phyloP scores from a whole-genome alignment of 1,284 basidiomycete species.

The Cutaneotrichosporon cutaneum region DNA sequence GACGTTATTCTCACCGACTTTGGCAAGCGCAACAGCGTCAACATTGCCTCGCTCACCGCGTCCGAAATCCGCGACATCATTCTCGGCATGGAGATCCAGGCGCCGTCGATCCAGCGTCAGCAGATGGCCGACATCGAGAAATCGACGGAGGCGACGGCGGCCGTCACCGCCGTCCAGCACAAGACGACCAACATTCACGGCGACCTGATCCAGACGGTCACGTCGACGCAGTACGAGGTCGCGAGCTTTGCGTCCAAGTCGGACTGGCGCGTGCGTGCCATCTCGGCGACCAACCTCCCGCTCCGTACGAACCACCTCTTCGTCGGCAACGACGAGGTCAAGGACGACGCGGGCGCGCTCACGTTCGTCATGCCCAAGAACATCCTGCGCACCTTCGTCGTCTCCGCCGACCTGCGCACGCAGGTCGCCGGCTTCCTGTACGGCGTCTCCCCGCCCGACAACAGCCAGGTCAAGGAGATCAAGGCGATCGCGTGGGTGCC shows the following conservation, averaged over 20 bases:
- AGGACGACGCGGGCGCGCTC: constrained; percentile 89
- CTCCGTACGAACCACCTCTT: constrained; percentile 97
- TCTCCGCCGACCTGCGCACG: constrained; percentile 89
- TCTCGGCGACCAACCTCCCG: constrained; percentile 92
- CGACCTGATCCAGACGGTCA: constrained; percentile 93
- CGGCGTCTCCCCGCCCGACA: constrained; percentile 88
- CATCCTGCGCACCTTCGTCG: constrained; percentile 89
- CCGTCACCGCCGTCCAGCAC: constrained; percentile 96
- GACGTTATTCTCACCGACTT: constrained; percentile 93
- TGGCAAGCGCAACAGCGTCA: constrained; percentile 98
- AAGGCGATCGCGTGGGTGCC: constrained; percentile 95
- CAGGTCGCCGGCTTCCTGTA: constrained; percentile 95
- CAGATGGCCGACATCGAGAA: constrained; percentile 99
- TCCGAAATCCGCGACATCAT: constrained; percentile 97
- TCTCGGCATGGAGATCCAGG: constrained; percentile 77
- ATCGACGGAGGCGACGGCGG: constrained; percentile 85
- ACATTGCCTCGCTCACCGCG: constrained; percentile 93
- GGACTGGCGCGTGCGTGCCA: constrained; percentile 97
- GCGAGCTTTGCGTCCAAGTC: constrained; percentile 97
- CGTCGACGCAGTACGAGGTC: constrained; percentile 97
- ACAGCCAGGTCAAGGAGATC: constrained; percentile 98
- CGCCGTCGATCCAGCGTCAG: constrained; percentile 76
- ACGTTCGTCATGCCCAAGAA: constrained; percentile 99
- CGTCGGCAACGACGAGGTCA: constrained; percentile 96
- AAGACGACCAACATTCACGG: constrained; percentile 97